These are phyloP conservation scores for Chaetomium olivaceum DNA, from an alignment of 2,329 filamentous ascomycete species.

Conservation along the genomic window DNA sequence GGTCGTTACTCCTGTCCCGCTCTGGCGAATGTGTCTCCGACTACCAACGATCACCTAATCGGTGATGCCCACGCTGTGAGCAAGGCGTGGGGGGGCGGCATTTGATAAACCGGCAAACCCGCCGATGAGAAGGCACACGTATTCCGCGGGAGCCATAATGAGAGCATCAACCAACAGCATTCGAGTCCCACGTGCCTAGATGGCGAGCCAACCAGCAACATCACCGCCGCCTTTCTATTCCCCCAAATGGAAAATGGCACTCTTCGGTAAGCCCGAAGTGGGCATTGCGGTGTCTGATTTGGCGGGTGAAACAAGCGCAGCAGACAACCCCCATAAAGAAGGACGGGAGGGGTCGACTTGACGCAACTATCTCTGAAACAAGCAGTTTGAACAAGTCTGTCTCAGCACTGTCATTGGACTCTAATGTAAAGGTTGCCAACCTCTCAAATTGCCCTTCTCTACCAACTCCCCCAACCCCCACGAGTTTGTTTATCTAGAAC, in stretches of 20 bases:
- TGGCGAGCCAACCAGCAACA: neutral
- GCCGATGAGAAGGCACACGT: neutral
- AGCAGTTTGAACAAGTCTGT: neutral
- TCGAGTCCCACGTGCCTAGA: neutral
- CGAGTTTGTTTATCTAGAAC: neutral
- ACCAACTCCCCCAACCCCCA: neutral
- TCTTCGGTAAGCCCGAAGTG: neutral
- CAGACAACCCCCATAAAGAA: neutral
- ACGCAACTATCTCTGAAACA: neutral
- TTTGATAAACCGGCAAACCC: neutral
- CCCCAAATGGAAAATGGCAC: neutral
- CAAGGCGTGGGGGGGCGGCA: neutral
- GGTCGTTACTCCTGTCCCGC: neutral
- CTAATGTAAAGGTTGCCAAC: neutral
- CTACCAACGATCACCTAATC: neutral
- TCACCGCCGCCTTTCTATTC: neutral
- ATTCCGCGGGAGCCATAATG: neutral
- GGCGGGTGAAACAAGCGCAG: neutral
- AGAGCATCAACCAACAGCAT: neutral
- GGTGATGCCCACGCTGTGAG: neutral
- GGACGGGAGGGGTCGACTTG: neutral
- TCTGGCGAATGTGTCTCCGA: neutral
- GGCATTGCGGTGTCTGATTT: neutral
- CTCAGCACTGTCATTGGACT: neutral
- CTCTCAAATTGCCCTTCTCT: neutral